phyloP scores from a whole-genome alignment of 2,329 filamentous ascomycete species.

The Pseudogymnoascus sp. region DNA sequence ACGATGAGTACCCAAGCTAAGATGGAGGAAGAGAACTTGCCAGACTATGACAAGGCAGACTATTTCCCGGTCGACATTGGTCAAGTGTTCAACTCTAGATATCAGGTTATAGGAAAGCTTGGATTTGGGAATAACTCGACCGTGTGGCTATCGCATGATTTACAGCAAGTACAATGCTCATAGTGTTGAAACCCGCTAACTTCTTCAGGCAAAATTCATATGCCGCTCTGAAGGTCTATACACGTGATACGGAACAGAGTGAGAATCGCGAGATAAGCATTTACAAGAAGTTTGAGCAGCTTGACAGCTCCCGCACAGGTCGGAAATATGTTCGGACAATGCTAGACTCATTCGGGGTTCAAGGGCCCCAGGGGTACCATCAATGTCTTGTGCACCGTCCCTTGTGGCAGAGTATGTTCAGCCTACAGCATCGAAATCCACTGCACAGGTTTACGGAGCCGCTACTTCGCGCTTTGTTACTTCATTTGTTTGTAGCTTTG shows the following conservation, averaged over 20 bases:
- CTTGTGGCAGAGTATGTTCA: constrained; percentile 14
- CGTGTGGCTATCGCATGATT: constrained; percentile 14
- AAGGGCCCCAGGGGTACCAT: constrained; percentile 15
- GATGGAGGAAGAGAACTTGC: not conserved
- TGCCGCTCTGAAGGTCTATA: not conserved
- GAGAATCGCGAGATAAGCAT: not conserved
- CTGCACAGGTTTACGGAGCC: constrained; percentile 10
- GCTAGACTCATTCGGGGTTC: constrained; percentile 28
- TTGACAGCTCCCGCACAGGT: constrained; percentile 22
- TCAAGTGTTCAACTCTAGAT: constrained; percentile 15
- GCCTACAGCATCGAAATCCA: constrained; percentile 11
- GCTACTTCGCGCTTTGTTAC: constrained; percentile 15
- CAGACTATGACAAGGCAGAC: not conserved
- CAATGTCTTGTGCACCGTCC: constrained; percentile 19
- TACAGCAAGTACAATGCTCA: not conserved
- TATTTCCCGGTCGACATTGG: constrained; percentile 18
- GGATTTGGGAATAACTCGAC: constrained; percentile 17
- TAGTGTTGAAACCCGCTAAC: not conserved
- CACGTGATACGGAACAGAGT: not conserved
- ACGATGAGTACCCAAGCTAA: not conserved
- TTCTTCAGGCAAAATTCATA: not conserved
- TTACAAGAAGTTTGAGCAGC: not conserved
- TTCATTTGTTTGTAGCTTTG: constrained; percentile 16
- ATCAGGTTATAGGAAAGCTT: constrained; percentile 19
- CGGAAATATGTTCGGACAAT: constrained; percentile 24